Evolutionary conservation across 179 eudicot genomes (phyloP).

Genomic region (Beta lomatogona): DNA sequence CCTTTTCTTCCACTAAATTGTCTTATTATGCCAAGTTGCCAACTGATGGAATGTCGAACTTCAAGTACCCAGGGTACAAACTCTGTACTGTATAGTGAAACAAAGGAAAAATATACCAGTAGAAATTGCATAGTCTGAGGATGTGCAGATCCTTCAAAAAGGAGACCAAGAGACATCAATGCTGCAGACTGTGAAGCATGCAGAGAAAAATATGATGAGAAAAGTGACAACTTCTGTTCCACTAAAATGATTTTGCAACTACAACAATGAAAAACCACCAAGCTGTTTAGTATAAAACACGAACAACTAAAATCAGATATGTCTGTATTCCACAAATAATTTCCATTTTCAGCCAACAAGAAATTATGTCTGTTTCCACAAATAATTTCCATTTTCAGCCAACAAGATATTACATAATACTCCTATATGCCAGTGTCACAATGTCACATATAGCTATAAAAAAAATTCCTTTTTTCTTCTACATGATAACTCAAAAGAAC

Average conservation of each 20-base stretch:
- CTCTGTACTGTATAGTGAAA: conserved; percentile 3
- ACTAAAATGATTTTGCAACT: background rate
- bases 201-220: conserved; percentile 18
- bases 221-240: background rate
- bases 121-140: conserved; percentile 92
- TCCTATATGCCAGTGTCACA: no score
- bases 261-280: conserved; percentile 3
- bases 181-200: conserved; percentile 78
- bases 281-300: background rate
- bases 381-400: background rate
- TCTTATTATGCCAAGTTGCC: background rate
- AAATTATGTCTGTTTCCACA: background rate
- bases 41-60: conserved; percentile 1
- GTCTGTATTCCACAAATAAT: background rate
- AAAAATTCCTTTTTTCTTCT: background rate
- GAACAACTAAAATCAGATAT: background rate
- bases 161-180: conserved; percentile 88
- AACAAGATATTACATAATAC: no score
- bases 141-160: conserved; percentile 92
- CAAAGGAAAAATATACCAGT: conserved; percentile 55
- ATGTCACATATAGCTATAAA: background rate
- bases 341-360: conserved; percentile 7
- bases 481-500: background rate
- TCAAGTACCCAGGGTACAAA: background rate
- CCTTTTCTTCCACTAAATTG: background rate